Evolutionary conservation across 768 basidiomycete genomes (phyloP).

Genomic region (Clitopilus passeckerianus): DNA sequence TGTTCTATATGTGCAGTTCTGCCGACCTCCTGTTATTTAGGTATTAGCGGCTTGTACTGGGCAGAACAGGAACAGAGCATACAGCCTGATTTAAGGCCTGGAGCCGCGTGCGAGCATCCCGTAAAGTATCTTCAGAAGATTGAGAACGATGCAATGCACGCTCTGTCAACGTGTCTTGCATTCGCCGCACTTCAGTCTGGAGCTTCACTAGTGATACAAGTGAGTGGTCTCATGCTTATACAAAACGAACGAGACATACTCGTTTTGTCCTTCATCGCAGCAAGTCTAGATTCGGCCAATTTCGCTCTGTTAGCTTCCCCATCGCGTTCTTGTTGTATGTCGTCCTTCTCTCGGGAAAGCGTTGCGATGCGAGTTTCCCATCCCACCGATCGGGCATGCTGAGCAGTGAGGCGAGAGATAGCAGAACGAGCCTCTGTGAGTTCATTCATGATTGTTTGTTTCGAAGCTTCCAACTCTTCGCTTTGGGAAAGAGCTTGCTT

Average conservation of each 20-base stretch:
- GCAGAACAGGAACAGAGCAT: constrained; percentile 8
- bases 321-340: constrained; percentile 79
- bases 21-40: constrained; percentile 29
- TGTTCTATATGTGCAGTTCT: constrained; percentile 41
- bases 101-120: constrained; percentile 60
- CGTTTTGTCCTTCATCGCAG: constrained; percentile 62
- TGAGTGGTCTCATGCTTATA: not conserved
- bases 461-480: constrained; percentile 77
- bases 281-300: constrained; percentile 61
- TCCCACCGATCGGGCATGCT: constrained; percentile 66
- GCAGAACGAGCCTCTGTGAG: constrained; percentile 67
- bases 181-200: constrained; percentile 57
- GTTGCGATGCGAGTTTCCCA: constrained; percentile 62
- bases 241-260: constrained; percentile 31
- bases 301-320: constrained; percentile 62
- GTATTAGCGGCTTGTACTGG: constrained; percentile 11
- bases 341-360: constrained; percentile 74
- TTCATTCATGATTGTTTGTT: constrained; percentile 67
- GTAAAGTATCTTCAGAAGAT: constrained; percentile 61
- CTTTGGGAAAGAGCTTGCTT: constrained; percentile 76
- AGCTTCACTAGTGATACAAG: constrained; percentile 51
- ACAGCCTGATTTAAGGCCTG: constrained; percentile 59
- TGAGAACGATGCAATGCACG: constrained; percentile 57
- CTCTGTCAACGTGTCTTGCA: constrained; percentile 61
- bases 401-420: constrained; percentile 62